Evolutionary conservation across 2,329 filamentous ascomycete genomes (phyloP).

Genomic region (Pseudofabraea citricarpa): DNA sequence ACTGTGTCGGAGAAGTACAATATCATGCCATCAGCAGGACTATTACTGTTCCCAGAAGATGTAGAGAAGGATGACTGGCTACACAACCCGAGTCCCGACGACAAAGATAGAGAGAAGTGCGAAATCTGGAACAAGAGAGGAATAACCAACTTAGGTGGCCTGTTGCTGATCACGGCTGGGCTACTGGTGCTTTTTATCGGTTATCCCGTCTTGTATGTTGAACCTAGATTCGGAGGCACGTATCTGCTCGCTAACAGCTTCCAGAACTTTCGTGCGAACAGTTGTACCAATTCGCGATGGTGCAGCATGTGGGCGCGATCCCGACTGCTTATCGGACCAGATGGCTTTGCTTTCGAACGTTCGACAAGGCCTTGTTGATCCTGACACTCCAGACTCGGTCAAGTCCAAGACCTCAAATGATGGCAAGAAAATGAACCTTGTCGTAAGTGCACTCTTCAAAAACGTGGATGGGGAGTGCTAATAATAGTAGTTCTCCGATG

Average conservation of each 20-base stretch:
- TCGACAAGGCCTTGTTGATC: slow-evolving; percentile 58
- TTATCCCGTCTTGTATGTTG: slow-evolving; percentile 62
- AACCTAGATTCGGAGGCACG: slow-evolving; percentile 1
- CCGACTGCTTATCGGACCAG: slow-evolving; percentile 31
- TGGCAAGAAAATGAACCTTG: slow-evolving; percentile 58
- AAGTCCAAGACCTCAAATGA: slow-evolving; percentile 50
- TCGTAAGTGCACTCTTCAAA: slow-evolving; percentile 36
- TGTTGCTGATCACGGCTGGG: slow-evolving; percentile 54
- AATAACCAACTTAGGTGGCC: slow-evolving; percentile 58
- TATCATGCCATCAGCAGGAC: slow-evolving; percentile 61
- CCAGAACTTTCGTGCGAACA: slow-evolving; percentile 51
- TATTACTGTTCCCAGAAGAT: slow-evolving; percentile 66
- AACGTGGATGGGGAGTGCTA: slow-evolving; percentile 3
- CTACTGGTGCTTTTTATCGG: slow-evolving; percentile 62
- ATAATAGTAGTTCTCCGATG: slow-evolving; percentile 56
- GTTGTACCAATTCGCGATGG: slow-evolving; percentile 19
- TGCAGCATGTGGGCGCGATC: slow-evolving; percentile 31
- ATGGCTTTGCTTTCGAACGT: slow-evolving; percentile 53
- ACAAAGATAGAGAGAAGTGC: slow-evolving; percentile 55
- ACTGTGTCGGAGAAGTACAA: slow-evolving; percentile 72
- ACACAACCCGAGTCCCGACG: slow-evolving; percentile 64
- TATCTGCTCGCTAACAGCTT: slow-evolving; percentile 18
- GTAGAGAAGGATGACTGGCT: slow-evolving; percentile 70
- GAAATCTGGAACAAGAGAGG: slow-evolving; percentile 63
- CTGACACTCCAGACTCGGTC: slow-evolving; percentile 57